A percentile compares a stretch with the other conserved stretches of the same genome.
Conservation (phyloP, 2,329 filamentous ascomycete species). For the Pseudogymnoascus sp. region DNA sequence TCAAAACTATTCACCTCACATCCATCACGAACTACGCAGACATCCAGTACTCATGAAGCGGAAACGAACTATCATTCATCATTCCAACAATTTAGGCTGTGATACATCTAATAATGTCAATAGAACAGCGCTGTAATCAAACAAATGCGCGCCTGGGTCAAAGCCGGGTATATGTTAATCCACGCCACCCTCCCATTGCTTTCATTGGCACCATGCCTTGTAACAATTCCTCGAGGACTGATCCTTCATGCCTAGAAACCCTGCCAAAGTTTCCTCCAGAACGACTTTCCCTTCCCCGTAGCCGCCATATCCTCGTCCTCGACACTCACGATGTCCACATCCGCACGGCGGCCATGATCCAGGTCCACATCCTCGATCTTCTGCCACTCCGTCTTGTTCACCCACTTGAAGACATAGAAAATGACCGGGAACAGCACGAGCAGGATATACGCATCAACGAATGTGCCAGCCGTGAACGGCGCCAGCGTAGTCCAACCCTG, state of each 20-base stretch:
- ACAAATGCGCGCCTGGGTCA: neutral
- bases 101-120: neutral
- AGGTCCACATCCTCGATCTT: slow-evolving; percentile 45
- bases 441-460: slow-evolving; percentile 56
- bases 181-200: neutral
- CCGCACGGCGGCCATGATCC: slow-evolving; percentile 44
- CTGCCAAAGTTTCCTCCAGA: slow-evolving; percentile 8
- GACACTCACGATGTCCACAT: slow-evolving; percentile 41
- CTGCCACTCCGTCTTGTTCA: slow-evolving; percentile 44
- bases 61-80: neutral
- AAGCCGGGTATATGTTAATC: neutral
- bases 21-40: neutral
- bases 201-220: neutral
- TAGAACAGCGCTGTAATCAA: neutral
- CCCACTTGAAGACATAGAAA: slow-evolving; percentile 45
- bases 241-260: neutral
- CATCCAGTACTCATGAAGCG: neutral
- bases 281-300: neutral
- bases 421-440: slow-evolving; percentile 51
- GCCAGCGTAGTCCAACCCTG: slow-evolving; percentile 53
- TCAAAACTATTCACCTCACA: neutral
- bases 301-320: slow-evolving; percentile 19
- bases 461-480: slow-evolving; percentile 48
- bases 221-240: neutral
- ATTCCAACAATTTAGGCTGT: neutral